phyloP scores from a whole-genome alignment of 805 yeast species.

The Yarrowia divulgata region DNA sequence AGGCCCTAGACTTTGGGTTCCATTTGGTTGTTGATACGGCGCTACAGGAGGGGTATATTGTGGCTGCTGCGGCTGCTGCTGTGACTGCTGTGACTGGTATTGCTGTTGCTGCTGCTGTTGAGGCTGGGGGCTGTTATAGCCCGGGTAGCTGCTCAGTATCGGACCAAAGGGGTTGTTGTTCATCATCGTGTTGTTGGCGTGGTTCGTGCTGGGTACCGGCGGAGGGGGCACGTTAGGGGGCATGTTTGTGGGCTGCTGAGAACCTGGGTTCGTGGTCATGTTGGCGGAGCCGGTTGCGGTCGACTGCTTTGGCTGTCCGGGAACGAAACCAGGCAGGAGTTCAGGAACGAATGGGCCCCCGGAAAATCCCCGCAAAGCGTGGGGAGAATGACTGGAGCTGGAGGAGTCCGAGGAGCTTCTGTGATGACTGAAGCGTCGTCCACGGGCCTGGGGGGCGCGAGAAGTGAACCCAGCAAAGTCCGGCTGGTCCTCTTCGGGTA shows the following conservation, averaged over 20 bases:
- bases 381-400: conserved; percentile 11
- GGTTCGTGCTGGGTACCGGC: not conserved
- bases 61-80: conserved; percentile 2
- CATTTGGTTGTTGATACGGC: conserved; percentile 8
- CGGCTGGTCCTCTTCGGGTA: conserved; percentile 38
- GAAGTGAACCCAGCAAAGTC: conserved; percentile 34
- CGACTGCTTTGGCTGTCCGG: not conserved
- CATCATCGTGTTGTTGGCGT: not conserved
- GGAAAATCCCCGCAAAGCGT: conserved; percentile 35
- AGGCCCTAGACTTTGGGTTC: conserved; percentile 22
- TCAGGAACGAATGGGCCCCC: conserved; percentile 27
- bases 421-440: conserved; percentile 32
- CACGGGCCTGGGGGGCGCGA: conserved; percentile 20
- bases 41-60: not conserved
- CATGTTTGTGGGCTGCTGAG: not conserved
- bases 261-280: not conserved
- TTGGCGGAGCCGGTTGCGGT: not conserved
- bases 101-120: conserved; percentile 1
- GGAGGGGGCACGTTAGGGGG: conserved; percentile 16
- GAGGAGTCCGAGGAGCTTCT: conserved; percentile 34
- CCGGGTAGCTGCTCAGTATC: conserved; percentile 25
- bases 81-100: not conserved
- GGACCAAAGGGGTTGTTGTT: conserved; percentile 18
- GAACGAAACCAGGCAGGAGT: conserved; percentile 9
- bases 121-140: conserved; percentile 6